Conservation (phyloP, 2,329 filamentous ascomycete species). For the Gremmenia infestans region DNA sequence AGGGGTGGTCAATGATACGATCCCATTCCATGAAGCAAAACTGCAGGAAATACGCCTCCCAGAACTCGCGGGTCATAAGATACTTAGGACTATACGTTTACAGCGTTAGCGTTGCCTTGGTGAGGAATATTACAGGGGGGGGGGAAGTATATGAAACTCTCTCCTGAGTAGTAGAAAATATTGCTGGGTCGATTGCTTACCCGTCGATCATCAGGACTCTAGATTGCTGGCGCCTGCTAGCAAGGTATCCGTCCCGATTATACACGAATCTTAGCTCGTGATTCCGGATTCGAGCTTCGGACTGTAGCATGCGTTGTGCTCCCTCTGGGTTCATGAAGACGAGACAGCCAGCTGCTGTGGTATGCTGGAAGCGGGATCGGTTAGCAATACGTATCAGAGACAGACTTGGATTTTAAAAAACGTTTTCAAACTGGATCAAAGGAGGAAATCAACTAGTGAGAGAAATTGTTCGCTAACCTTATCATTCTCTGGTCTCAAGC, state of each 20-base stretch:
- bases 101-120: background rate
- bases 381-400: too few relatives aligned
- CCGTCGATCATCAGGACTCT: background rate
- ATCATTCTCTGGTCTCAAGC: background rate
- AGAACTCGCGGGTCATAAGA: constrained; percentile 1
- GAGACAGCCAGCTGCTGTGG: background rate
- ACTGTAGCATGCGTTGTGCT: background rate
- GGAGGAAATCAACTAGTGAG: too few relatives aligned
- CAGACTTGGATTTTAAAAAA: too few relatives aligned
- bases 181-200: too few relatives aligned
- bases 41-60: background rate
- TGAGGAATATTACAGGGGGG: too few relatives aligned
- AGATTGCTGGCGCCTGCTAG: background rate
- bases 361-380: background rate
- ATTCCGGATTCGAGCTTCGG: background rate
- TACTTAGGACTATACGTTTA: background rate
- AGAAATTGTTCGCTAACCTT: too few relatives aligned
- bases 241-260: background rate
- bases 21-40: constrained; percentile 3
- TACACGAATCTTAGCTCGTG: background rate
- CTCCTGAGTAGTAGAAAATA: too few relatives aligned
- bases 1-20: background rate
- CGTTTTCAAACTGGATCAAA: too few relatives aligned
- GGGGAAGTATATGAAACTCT: too few relatives aligned
- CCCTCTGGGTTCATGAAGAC: background rate